Base-by-base conservation (phyloP, 2,329 filamentous ascomycete species). In the Tympanopsis confertula region DNA sequence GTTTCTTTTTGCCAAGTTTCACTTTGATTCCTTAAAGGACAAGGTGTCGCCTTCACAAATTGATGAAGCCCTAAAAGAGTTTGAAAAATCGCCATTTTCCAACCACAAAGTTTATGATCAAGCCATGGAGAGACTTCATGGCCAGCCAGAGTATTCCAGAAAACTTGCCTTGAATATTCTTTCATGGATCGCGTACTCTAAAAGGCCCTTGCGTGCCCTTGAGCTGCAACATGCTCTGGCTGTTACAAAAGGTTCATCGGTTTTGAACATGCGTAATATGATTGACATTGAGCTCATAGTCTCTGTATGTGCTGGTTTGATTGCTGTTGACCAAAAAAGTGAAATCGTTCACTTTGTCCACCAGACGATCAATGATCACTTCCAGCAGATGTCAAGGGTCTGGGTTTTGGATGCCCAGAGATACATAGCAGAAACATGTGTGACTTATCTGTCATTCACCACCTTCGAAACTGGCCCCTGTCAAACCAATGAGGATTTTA, bases 371-470 rank as follows among this genome's bases (percentile, higher is more conserved):
- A 28, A 28, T 10, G 24, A 28, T 10, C n/a, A 28, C 10, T 28
- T 28, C n/a, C 10, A 28, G 10, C 24, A n/a, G 24, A 28, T 10
- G 24, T 28, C 10, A n/a, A 28, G 10, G 10, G n/a, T 10, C n/a
- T 28, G 24, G 24, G 10, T 28, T n/a, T n/a, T n/a, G n/a, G 24
- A 28, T 28, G 24, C 24, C 10, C 10, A 28, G 17, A 37, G 26
- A 17, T 14, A n/a, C 14, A 29, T 22, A 29, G 28, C 19, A 24
- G 36, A 5, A 17, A 41, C 17, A 5, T 58, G 55, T 35, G 20
- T 49, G 30, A 47, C 47, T 0, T 58, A 55, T 37, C 45, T 58
- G 5, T 49, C 49, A 15, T 55, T 50, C 30, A 24, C 43, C 13
- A 19, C 5, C 5, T 55, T 56, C 36, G 19, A 39, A 18, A 44